Percentiles rank a stretch among this genome's conserved stretches.
These are phyloP conservation scores for Chalciporus sphaerocephalus DNA, from an alignment of 768 basidiomycete genomes.

Conservation along the genomic window DNA sequence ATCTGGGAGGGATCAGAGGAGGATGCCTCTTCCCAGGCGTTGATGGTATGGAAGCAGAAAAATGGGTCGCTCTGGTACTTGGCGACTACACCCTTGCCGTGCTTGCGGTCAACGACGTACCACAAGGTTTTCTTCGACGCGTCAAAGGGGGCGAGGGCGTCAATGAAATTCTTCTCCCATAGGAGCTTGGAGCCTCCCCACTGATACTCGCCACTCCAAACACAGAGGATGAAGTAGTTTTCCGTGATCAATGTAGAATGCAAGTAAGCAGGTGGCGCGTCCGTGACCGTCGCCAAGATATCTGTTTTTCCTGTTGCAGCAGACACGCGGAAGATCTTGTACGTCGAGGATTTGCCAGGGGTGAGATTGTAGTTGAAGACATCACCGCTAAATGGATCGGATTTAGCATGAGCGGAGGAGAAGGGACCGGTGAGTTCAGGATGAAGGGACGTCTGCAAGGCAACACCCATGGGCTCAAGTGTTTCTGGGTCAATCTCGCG, in stretches of 20 bases:
- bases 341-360: conserved; percentile 25
- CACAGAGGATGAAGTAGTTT: conserved; percentile 34
- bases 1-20: conserved; percentile 22
- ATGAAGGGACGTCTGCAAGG: conserved; percentile 27
- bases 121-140: conserved; percentile 27
- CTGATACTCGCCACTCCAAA: conserved; percentile 31
- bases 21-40: conserved; percentile 36
- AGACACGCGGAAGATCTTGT: conserved; percentile 35
- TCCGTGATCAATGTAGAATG: conserved; percentile 37
- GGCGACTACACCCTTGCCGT: conserved; percentile 34
- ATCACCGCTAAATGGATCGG: conserved; percentile 33
- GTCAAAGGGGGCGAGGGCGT: conserved; percentile 32
- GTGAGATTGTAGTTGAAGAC: conserved; percentile 34
- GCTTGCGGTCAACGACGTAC: too few species aligned
- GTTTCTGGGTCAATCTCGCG: conserved; percentile 36
- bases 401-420: conserved; percentile 36
- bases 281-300: conserved; percentile 34
- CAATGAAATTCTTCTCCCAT: conserved; percentile 31
- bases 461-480: conserved; percentile 33
- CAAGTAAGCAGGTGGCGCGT: conserved; percentile 36
- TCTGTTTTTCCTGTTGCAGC: conserved; percentile 29
- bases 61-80: conserved; percentile 36
- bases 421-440: conserved; percentile 32
- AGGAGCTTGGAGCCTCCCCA: conserved; percentile 29
- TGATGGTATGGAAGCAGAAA: conserved; percentile 39